Evolutionary conservation across 1,284 basidiomycete species (phyloP).

Genomic region (Porodaedalea pini): DNA sequence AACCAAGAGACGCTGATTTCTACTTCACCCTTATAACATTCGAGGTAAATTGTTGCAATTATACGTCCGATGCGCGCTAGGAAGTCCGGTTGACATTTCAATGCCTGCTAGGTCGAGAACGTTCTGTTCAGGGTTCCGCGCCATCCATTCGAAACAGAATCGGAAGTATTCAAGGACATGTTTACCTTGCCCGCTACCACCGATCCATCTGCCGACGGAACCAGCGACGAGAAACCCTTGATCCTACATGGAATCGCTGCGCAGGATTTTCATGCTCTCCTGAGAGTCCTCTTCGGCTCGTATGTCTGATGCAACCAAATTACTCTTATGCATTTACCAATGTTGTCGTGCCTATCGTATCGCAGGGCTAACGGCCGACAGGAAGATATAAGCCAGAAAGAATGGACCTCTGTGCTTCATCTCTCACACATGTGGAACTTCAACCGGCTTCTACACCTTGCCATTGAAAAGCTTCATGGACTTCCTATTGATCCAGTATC

Average conservation of each 20-base stretch:
- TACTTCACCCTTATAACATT: slow-evolving; percentile 9
- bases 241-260: neutral
- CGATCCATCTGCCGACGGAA: neutral
- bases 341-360: too few species aligned
- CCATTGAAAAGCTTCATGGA: slow-evolving; percentile 2
- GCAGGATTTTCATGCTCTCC: neutral
- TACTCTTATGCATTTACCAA: neutral
- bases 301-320: neutral
- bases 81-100: neutral
- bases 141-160: slow-evolving; percentile 10
- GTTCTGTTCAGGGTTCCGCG: slow-evolving; percentile 11
- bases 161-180: slow-evolving; percentile 13
- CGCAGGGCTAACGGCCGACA: neutral
- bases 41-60: neutral
- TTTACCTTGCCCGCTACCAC: slow-evolving; percentile 1
- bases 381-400: neutral
- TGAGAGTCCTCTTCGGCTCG: neutral
- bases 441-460: neutral
- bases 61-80: neutral
- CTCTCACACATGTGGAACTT: slow-evolving; percentile 19
- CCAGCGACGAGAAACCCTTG: neutral
- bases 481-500: neutral
- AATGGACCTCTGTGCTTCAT: slow-evolving; percentile 12
- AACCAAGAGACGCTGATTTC: neutral
- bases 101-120: slow-evolving; percentile 4